Percentiles rank a stretch among this genome's conserved stretches.
Evolutionary conservation across 352 stramenopile genomes (phyloP).

Genomic region (Phytophthora colocasiae): DNA sequence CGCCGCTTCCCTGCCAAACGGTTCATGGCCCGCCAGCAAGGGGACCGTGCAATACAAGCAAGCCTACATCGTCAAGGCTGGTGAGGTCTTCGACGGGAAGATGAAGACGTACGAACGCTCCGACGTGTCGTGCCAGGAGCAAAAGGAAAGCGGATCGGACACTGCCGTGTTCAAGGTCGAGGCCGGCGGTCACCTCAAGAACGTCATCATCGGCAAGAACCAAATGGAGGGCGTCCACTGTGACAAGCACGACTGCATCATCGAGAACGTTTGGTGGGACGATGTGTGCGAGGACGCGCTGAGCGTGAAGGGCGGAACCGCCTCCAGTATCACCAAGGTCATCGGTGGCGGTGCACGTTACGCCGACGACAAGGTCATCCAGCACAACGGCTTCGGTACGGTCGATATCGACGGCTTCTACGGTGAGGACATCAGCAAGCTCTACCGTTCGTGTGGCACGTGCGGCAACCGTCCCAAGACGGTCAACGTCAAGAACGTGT

Average conservation of each 20-base stretch:
- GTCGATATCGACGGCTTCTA: background rate
- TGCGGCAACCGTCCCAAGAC: background rate
- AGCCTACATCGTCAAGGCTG: constrained; percentile 22
- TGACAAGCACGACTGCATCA: background rate
- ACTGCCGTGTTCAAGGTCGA: background rate
- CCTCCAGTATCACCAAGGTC: background rate
- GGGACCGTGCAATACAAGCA: constrained; percentile 18
- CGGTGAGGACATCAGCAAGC: background rate
- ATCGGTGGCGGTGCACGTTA: background rate
- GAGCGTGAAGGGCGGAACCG: constrained; percentile 26
- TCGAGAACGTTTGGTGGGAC: constrained; percentile 1
- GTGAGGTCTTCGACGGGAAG: constrained; percentile 7
- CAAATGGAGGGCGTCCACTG: background rate
- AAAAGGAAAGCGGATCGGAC: background rate
- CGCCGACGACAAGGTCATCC: background rate
- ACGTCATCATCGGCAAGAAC: constrained; percentile 1
- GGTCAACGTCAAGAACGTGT: background rate
- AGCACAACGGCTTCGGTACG: background rate
- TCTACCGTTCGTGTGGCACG: background rate
- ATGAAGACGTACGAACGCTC: background rate
- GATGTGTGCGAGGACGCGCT: constrained; percentile 21
- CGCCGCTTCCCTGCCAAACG: constrained; percentile 24
- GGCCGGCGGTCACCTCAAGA: background rate
- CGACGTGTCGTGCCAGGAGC: background rate
- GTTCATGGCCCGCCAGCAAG: constrained; percentile 25